Evolutionary conservation across 1,284 basidiomycete genomes (phyloP), one percentile per base, ranked within the genome.

Genomic region (Boletus chippewaensis): DNA sequence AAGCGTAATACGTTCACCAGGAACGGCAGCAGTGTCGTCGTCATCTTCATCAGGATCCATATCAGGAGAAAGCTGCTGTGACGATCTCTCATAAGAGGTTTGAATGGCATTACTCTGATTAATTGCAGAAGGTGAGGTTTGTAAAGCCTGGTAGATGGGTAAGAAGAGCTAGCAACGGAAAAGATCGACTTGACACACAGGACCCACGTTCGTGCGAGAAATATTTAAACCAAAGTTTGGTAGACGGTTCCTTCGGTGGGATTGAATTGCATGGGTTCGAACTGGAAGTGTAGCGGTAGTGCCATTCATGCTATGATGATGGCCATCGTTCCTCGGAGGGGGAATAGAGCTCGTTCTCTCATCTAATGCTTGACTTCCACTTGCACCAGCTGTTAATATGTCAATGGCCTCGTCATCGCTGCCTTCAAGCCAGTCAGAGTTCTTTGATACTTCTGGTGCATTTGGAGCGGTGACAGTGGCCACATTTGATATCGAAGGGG

Each of bases 321-420:
- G 59, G 35, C 55, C 54, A 35, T 56, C 52, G 26, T 35, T 48
- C 45, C 65, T 61, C 16, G 53, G 66, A 40, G 69, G 62, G 26
- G 66, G 63, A 13, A 70, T 66, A 35, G 80, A 74, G 63, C 87
- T 90, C 0, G 87, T 91, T 28, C 87, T 79, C 64, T 91, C 87
- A 60, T 91, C 88, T 48, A 91, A 65, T 24, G 83, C 81, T 60
- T 84, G 84, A 60, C 85, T 84, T 12, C 87, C 87, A 55, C 84
- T 86, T 9, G 84, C 76, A 13, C 80, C 85, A 10, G 87, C 87
- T 2, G 87, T 83, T 40, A 89, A 78, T 40, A 87, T 72, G 59
- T 87, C 80, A 50, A 91, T 87, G 12, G 86, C 88, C 65, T 91
- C 88, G 46, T 91, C 87, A 55, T 91, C 88, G 59, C 86, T 89